These are phyloP conservation scores for Phialophora expanda DNA, from an alignment of 2,329 filamentous ascomycete genomes.

Conservation along the genomic window DNA sequence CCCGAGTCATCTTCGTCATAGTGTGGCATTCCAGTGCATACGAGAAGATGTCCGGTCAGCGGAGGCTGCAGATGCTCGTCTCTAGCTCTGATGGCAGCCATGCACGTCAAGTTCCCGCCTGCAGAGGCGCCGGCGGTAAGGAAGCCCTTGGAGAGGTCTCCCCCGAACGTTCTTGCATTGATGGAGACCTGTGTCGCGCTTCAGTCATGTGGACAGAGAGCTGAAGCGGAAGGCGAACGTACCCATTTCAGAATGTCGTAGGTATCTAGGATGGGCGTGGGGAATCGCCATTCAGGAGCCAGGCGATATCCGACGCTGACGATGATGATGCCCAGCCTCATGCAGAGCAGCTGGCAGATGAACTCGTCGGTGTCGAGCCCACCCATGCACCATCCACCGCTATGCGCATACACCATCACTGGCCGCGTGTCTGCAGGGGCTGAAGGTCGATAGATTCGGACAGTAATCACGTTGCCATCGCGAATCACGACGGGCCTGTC, in stretches of 20 bases:
- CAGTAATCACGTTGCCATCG: conserved; percentile 19
- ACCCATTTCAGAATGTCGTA: conserved; percentile 44
- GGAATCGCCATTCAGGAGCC: conserved; percentile 33
- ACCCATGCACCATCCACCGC: conserved; percentile 30
- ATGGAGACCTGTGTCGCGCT: conserved; percentile 21
- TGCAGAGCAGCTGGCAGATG: conserved; percentile 25
- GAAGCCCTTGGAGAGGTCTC: conserved; percentile 30
- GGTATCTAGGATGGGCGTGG: conserved; percentile 38
- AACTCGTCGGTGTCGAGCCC: conserved; percentile 32
- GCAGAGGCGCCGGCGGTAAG: conserved; percentile 24
- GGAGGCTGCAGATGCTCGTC: conserved; percentile 25
- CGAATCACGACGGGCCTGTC: conserved; percentile 21
- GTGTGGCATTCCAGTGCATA: conserved; percentile 30
- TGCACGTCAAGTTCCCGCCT: conserved; percentile 22
- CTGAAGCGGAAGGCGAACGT: not conserved
- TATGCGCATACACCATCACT: conserved; percentile 29
- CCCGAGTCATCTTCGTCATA: conserved; percentile 12
- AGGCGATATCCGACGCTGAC: conserved; percentile 36
- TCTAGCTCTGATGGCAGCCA: conserved; percentile 22
- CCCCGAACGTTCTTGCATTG: conserved; percentile 21
- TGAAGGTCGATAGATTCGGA: conserved; percentile 28
- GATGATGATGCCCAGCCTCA: conserved; percentile 29
- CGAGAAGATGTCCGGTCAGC: conserved; percentile 25
- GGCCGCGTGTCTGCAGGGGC: conserved; percentile 2
- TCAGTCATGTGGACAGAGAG: not conserved